Conservation (phyloP, 257 asterid species). For the Solanum dulcamara region DNA sequence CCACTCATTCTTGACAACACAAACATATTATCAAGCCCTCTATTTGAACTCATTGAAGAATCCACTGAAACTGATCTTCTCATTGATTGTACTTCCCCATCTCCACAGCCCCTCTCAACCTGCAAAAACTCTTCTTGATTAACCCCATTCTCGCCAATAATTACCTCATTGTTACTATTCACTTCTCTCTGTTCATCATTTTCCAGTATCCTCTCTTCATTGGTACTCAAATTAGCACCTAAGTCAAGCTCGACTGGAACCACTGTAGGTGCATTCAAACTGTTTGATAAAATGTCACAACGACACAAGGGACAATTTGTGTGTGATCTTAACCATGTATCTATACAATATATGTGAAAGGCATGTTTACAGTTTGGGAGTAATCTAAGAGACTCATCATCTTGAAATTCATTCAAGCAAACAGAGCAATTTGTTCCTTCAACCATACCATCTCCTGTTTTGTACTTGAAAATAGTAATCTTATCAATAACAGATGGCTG, state of each 20-base stretch:
- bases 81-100: neutral
- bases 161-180: neutral
- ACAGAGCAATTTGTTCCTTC: conserved; percentile 27
- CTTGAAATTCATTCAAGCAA: conserved; percentile 22
- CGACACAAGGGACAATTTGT: conserved; percentile 30
- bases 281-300: conserved; percentile 6
- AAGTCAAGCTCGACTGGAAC: neutral
- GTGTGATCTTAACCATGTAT: conserved; percentile 34
- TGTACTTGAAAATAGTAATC: conserved; percentile 21
- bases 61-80: conserved; percentile 20
- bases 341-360: conserved; percentile 29
- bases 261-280: neutral
- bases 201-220: neutral
- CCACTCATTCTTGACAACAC: neutral
- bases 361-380: conserved; percentile 36
- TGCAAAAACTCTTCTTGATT: neutral
- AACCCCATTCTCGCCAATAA: neutral
- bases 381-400: conserved; percentile 20
- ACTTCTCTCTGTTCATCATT: neutral
- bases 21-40: neutral
- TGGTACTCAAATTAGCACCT: neutral
- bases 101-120: neutral
- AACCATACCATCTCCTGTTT: conserved; percentile 8
- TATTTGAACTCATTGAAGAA: neutral
- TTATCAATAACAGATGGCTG: conserved; percentile 21